phyloP scores from a whole-genome alignment of 805 yeast species.

The Yamadazyma laniorum region DNA sequence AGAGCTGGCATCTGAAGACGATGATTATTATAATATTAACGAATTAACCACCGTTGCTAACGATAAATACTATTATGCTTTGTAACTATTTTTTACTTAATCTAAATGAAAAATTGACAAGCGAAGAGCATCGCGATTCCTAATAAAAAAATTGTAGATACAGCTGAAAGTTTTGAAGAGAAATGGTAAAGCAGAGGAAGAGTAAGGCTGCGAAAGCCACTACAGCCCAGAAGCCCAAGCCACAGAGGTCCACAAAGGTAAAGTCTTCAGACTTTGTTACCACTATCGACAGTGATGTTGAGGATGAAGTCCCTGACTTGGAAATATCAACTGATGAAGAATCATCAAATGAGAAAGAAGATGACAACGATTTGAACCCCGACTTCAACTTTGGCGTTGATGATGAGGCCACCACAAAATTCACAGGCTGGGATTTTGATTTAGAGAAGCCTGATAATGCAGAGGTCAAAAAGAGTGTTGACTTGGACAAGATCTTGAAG shows the following conservation, averaged over 20 bases:
- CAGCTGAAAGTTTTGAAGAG: neutral
- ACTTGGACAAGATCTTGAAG: constrained; percentile 82
- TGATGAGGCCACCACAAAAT: constrained; percentile 42
- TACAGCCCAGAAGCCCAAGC: neutral
- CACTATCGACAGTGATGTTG: constrained; percentile 70
- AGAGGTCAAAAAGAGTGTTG: constrained; percentile 49
- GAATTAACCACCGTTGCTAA: constrained; percentile 16
- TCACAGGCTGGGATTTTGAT: constrained; percentile 84
- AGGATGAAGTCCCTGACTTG: constrained; percentile 21
- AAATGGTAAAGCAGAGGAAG: constrained; percentile 4
- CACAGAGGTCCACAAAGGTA: neutral
- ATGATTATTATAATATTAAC: constrained; percentile 18
- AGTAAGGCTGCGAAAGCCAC: constrained; percentile 5
- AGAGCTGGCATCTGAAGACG: constrained; percentile 23
- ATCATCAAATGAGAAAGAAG: constrained; percentile 24
- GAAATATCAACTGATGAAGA: constrained; percentile 20
- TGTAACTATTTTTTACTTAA: neutral
- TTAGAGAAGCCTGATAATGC: constrained; percentile 38
- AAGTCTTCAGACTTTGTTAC: constrained; percentile 54
- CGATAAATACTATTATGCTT: constrained; percentile 10
- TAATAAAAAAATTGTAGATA: neutral
- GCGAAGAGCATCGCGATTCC: neutral
- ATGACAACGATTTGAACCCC: constrained; percentile 64
- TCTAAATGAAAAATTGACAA: constrained; percentile 1
- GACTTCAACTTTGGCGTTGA: constrained; percentile 69